Evolutionary conservation across 2,329 filamentous ascomycete genomes (phyloP), one percentile per base, ranked within the genome.

Genomic region (Diaporthe ampelina): DNA sequence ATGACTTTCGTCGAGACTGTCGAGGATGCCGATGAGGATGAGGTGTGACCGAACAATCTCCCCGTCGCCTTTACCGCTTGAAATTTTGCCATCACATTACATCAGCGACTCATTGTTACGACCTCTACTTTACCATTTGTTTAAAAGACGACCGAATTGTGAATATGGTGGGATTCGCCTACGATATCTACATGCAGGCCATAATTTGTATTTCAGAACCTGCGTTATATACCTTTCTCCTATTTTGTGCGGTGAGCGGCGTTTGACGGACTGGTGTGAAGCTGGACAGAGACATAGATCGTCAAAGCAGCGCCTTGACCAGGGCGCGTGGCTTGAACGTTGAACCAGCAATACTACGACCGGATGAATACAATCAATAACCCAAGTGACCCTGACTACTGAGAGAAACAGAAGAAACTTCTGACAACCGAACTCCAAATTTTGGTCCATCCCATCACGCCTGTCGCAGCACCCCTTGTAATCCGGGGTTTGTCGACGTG

Each of bases 1-100:
- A 85, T 87, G 85, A 86, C 85, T 1, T 86, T 86, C 78, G 83
- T 86, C 40, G 85, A 86, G 81, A 82, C 81, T 26, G 78, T 83
- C n/a, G 80, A 81, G 35, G 81, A 81, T 74, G 79, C 80, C 54
- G 79, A 79, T 29, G 74, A 76, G 77, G 59, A 54, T 11, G 21
- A 24, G 6, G 45, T 37, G 48, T 74, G 75, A 74, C 40, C 32
- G 61, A 13, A 40, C 48, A 68, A 50, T 4, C 54, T 21, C 2
- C 29, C 26, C 11, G 13, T 32, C 7, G 8, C 21, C 26, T 32
- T 3, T 11, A 26, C 8, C 15, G n/a, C 21, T 17, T 40, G 32
- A 54, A 54, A 21, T 40, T 54, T 26, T 48, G 21, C 32, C 48
- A 24, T 29, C 32, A 26, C 15, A 40, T 26, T 11, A 26, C 19